A percentile compares a stretch with the other conserved stretches of the same genome.
phyloP scores from a whole-genome alignment of 2,329 filamentous ascomycete genomes.

The Dothideomycetes sp. region DNA sequence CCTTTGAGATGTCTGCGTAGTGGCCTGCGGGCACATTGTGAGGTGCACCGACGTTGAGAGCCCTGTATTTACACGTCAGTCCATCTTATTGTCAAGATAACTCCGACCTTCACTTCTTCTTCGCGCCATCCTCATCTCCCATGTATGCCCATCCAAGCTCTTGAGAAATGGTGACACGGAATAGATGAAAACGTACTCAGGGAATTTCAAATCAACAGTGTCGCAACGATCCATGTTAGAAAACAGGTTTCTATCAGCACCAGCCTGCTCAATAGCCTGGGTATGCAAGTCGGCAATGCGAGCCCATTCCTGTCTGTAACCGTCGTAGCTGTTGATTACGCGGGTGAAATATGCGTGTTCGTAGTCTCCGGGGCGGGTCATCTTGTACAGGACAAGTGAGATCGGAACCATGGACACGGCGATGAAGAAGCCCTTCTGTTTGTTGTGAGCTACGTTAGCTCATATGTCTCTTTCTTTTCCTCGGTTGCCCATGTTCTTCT shows the following conservation, averaged over 20 bases:
- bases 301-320: conserved; percentile 44
- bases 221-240: conserved; percentile 33
- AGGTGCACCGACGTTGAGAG: conserved; percentile 54
- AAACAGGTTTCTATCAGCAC: conserved; percentile 53
- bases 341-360: conserved; percentile 36
- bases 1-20: conserved; percentile 46
- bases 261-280: conserved; percentile 53
- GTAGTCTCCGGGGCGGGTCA: conserved; percentile 33
- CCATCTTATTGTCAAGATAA: too few species aligned
- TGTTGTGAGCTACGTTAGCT: too few species aligned
- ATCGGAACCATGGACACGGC: conserved; percentile 38
- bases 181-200: conserved; percentile 47
- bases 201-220: conserved; percentile 48
- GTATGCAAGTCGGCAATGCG: conserved; percentile 53
- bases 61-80: too few species aligned
- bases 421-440: conserved; percentile 40
- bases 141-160: background rate
- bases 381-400: conserved; percentile 35
- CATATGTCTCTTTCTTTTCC: too few species aligned
- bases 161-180: too few species aligned
- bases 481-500: background rate
- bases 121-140: background rate
- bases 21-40: conserved; percentile 57
- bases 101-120: too few species aligned
- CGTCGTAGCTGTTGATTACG: conserved; percentile 49